Conservation (phyloP, 2,329 filamentous ascomycete species). For the Beauveria pseudobassiana region DNA sequence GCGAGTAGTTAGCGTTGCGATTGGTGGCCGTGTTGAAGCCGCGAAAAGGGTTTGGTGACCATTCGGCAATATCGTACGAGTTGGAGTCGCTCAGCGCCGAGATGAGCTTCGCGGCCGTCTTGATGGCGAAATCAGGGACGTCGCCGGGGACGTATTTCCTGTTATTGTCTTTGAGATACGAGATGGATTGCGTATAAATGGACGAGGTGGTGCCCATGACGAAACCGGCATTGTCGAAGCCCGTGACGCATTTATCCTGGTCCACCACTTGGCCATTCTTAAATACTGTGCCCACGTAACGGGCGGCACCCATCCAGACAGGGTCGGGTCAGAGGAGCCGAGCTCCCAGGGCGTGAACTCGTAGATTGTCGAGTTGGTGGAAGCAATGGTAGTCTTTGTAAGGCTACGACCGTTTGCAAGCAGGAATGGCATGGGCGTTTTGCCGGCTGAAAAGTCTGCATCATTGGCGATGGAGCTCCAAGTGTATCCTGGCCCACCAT, state of each 20-base stretch:
- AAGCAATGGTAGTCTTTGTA: constrained; percentile 45
- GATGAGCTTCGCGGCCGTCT: constrained; percentile 46
- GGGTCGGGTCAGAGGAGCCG: constrained; percentile 66
- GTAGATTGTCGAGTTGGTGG: constrained; percentile 63
- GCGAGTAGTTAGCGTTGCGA: constrained; percentile 40
- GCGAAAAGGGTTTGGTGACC: constrained; percentile 66
- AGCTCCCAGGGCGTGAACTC: constrained; percentile 78
- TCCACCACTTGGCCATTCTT: constrained; percentile 49
- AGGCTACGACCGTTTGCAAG: constrained; percentile 62
- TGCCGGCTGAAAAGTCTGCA: constrained; percentile 52
- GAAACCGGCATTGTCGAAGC: constrained; percentile 77
- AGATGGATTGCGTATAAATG: constrained; percentile 73
- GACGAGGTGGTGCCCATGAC: constrained; percentile 81
- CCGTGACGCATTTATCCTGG: constrained; percentile 58
- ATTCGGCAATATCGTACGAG: constrained; percentile 67
- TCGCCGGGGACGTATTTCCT: constrained; percentile 21
- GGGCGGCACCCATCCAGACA: constrained; percentile 62
- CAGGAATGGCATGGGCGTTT: constrained; percentile 65
- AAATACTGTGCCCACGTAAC: constrained; percentile 69
- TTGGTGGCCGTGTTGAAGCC: constrained; percentile 54
- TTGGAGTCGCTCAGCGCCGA: constrained; percentile 41
- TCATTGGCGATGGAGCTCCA: constrained; percentile 58
- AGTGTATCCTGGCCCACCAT: constrained; percentile 67
- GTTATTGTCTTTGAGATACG: constrained; percentile 42
- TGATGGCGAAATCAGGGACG: constrained; percentile 41